Evolutionary conservation across 2,329 filamentous ascomycete species (phyloP).

Genomic region (Penicillium sp.): DNA sequence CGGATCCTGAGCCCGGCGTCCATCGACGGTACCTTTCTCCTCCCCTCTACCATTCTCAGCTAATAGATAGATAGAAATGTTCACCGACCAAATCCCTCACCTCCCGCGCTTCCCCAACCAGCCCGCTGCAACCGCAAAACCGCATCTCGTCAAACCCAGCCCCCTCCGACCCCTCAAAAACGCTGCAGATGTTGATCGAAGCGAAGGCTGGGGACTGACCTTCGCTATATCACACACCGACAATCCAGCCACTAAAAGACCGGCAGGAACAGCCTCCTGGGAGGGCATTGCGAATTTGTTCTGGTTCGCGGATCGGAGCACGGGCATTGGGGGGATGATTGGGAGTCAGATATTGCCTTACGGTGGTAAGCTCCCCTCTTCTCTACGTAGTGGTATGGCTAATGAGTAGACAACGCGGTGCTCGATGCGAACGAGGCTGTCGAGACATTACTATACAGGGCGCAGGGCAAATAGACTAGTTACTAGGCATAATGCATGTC

Average conservation of each 20-base stretch:
- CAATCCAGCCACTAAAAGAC: slow-evolving; percentile 45
- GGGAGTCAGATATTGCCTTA: slow-evolving; percentile 51
- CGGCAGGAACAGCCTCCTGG: slow-evolving; percentile 49
- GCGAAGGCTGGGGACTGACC: slow-evolving; percentile 63
- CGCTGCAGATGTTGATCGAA: slow-evolving; percentile 23
- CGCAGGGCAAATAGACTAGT: too few relatives aligned
- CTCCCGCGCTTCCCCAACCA: slow-evolving; percentile 53
- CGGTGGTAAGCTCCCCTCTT: slow-evolving; percentile 19
- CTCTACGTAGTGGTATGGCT: background rate
- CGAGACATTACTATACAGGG: slow-evolving; percentile 8
- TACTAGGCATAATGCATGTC: background rate
- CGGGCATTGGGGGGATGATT: slow-evolving; percentile 52
- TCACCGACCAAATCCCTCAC: slow-evolving; percentile 56
- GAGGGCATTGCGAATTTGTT: slow-evolving; percentile 55
- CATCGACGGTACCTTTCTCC: slow-evolving; percentile 36
- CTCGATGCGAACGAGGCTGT: slow-evolving; percentile 9
- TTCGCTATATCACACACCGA: slow-evolving; percentile 50
- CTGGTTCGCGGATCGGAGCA: slow-evolving; percentile 58
- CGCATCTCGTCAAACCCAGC: slow-evolving; percentile 43
- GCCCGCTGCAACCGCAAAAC: slow-evolving; percentile 46
- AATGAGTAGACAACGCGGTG: slow-evolving; percentile 4
- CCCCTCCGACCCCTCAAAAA: background rate
- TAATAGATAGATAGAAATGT: slow-evolving; percentile 45
- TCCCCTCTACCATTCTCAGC: background rate
- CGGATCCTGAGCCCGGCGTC: slow-evolving; percentile 53